A percentile compares a stretch with the other conserved stretches of the same genome.
Conservation (phyloP, 495 filamentous ascomycete genomes). For the Melanomma pulvis-pyrius region DNA sequence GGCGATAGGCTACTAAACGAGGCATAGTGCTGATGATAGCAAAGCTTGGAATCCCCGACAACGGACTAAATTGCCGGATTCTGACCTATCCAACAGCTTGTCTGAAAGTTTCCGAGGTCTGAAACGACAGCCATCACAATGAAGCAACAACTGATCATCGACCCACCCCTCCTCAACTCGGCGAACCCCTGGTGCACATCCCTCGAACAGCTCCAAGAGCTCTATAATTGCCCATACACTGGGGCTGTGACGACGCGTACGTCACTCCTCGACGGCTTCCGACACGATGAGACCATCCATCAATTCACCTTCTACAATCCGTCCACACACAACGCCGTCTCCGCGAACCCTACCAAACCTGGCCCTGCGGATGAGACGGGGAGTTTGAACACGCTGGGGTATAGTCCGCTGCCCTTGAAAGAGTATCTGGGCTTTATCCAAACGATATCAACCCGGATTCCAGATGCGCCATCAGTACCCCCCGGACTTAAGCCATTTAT, state of each 20-base stretch:
- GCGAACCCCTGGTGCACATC: constrained; percentile 71
- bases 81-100: background rate
- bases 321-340: constrained; percentile 26
- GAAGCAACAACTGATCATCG: constrained; percentile 44
- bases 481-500: constrained; percentile 59
- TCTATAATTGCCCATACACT: constrained; percentile 61
- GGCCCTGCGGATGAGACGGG: constrained; percentile 29
- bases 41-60: background rate
- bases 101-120: background rate
- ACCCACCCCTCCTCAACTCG: constrained; percentile 70
- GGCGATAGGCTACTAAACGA: background rate
- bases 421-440: constrained; percentile 44
- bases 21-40: background rate
- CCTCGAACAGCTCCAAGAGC: constrained; percentile 55
- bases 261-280: constrained; percentile 57
- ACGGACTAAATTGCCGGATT: background rate
- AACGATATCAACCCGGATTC: constrained; percentile 29
- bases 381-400: constrained; percentile 51
- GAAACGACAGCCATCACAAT: background rate
- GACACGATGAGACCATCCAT: constrained; percentile 53
- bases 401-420: constrained; percentile 46
- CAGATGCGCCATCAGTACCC: background rate
- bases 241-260: constrained; percentile 74
- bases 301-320: constrained; percentile 50
- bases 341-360: constrained; percentile 4